These are phyloP conservation scores for Yamadazyma taylorii DNA, from an alignment of 1,139 yeast species.

Conservation along the genomic window DNA sequence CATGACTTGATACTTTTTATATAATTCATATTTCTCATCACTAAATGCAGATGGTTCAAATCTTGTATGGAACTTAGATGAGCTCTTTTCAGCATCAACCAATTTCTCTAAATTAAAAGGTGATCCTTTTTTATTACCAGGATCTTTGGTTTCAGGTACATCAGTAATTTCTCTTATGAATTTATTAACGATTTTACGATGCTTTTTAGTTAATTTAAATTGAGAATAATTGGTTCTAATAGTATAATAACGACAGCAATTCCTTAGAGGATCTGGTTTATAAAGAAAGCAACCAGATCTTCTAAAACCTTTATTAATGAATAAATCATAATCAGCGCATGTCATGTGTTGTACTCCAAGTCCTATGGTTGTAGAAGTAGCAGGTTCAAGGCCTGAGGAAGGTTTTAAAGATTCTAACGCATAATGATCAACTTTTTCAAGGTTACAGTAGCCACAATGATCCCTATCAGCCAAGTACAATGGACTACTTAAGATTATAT, in stretches of 20 bases:
- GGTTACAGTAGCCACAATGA: conserved; percentile 67
- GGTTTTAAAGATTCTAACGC: conserved; percentile 30
- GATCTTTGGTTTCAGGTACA: conserved; percentile 10
- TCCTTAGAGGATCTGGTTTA: conserved; percentile 67
- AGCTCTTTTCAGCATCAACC: conserved; percentile 24
- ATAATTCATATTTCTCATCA: conserved; percentile 63
- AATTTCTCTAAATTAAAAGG: conserved; percentile 21
- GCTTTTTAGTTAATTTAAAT: conserved; percentile 60
- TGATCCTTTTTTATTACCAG: conserved; percentile 15
- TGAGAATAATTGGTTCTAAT: conserved; percentile 58
- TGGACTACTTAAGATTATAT: conserved; percentile 17
- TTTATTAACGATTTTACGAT: conserved; percentile 62
- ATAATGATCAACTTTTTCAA: conserved; percentile 41
- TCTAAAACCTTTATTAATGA: conserved; percentile 74
- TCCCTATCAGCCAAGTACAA: conserved; percentile 20
- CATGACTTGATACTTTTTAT: conserved; percentile 62
- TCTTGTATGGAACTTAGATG: conserved; percentile 43
- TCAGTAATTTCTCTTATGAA: conserved; percentile 48
- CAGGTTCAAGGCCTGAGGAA: conserved; percentile 16
- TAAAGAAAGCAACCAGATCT: conserved; percentile 76
- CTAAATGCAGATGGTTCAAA: conserved; percentile 57
- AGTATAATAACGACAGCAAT: conserved; percentile 83
- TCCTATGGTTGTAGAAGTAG: conserved; percentile 46
- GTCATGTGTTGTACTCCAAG: conserved; percentile 48
- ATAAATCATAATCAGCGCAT: conserved; percentile 54